Conservation (phyloP, 208 protist genomes). For the Acanthamoeba triangularis region DNA sequence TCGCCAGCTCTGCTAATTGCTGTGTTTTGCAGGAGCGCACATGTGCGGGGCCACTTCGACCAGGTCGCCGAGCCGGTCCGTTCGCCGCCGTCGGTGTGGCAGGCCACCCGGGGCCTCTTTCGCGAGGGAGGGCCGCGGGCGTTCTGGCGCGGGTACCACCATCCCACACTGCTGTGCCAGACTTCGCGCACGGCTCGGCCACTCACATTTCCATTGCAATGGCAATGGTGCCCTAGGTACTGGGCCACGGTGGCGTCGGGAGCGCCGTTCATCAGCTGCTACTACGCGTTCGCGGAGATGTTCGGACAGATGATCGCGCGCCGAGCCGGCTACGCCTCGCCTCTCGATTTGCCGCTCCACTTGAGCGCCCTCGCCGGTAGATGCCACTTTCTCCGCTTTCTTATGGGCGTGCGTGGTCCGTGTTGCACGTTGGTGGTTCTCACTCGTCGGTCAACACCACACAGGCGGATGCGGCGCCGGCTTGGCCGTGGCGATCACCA, state of each 20-base stretch:
- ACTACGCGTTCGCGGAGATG: slow-evolving; percentile 41
- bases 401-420: neutral
- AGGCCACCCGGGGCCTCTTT: neutral
- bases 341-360: slow-evolving; percentile 7
- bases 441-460: too few relatives aligned
- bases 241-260: slow-evolving; percentile 26
- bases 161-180: too few relatives aligned
- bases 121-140: neutral
- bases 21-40: neutral
- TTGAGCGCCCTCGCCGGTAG: slow-evolving; percentile 24
- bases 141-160: slow-evolving; percentile 21
- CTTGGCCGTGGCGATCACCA: slow-evolving; percentile 5
- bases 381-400: neutral
- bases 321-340: slow-evolving; percentile 8
- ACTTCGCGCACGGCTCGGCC: too few relatives aligned
- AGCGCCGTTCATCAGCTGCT: slow-evolving; percentile 53
- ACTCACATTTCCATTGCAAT: too few relatives aligned
- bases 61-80: neutral
- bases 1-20: too few relatives aligned
- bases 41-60: slow-evolving; percentile 14
- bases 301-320: neutral
- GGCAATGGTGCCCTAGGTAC: neutral
- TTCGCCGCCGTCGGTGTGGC: neutral
- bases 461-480: slow-evolving; percentile 7
- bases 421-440: neutral